Conservation (phyloP, 805 yeast species). For the Yarrowia bubula region DNA sequence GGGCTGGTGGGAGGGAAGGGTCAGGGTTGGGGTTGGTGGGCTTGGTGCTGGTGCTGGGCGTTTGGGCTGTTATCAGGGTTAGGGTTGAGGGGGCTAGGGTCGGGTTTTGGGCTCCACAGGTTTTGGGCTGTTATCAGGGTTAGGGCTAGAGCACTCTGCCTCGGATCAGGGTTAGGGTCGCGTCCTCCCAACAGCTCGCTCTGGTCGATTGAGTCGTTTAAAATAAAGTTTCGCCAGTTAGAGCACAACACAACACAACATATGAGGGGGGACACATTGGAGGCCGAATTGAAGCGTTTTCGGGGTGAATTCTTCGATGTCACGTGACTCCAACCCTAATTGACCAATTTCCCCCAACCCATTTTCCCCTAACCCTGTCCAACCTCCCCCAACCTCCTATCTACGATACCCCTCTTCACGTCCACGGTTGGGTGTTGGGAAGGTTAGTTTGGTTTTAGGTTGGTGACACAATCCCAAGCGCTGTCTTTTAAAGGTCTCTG, state of each 20-base stretch:
- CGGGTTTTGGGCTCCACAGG: too few species aligned
- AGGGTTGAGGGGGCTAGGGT: too few species aligned
- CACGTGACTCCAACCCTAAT: background rate
- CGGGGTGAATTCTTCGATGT: background rate
- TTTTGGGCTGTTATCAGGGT: too few species aligned
- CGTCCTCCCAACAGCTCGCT: slow-evolving; percentile 1
- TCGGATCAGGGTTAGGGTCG: too few species aligned
- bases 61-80: background rate
- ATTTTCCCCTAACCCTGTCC: too few species aligned
- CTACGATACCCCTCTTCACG: background rate
- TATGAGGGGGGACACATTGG: too few species aligned
- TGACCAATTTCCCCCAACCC: background rate
- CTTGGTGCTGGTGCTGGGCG: too few species aligned
- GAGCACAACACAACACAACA: slow-evolving; percentile 19
- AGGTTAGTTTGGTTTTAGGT: background rate
- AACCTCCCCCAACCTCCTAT: background rate
- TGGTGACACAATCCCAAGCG: background rate
- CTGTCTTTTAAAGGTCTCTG: background rate
- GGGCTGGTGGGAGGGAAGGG: too few species aligned
- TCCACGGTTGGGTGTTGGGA: slow-evolving; percentile 24
- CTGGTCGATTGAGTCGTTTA: slow-evolving; percentile 22
- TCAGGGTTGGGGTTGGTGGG: too few species aligned
- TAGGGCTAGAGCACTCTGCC: too few species aligned
- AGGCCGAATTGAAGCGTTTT: background rate
- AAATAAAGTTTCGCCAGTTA: background rate